phyloP scores from a whole-genome alignment of 2,329 filamentous ascomycete genomes.

The Sarocladium kiliense region DNA sequence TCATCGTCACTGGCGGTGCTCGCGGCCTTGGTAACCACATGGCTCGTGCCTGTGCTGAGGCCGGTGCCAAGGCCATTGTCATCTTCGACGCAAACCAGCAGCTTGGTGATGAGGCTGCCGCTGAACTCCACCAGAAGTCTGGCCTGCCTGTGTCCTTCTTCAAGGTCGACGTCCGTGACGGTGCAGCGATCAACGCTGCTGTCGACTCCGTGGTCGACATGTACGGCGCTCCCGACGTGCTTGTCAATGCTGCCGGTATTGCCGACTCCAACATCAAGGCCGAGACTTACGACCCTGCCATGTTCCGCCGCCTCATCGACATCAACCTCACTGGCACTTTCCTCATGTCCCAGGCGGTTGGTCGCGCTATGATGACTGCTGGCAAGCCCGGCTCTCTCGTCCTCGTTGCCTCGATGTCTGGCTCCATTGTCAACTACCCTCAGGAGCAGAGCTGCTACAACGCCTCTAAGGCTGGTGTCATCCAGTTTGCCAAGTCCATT shows the following conservation, averaged over 20 bases:
- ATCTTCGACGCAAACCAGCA: slow-evolving; percentile 76
- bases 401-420: slow-evolving; percentile 76
- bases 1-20: slow-evolving; percentile 69
- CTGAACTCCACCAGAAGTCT: slow-evolving; percentile 66
- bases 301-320: slow-evolving; percentile 74
- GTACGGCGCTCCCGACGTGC: slow-evolving; percentile 65
- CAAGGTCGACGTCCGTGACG: slow-evolving; percentile 73
- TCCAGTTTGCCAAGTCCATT: slow-evolving; percentile 74
- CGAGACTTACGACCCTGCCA: slow-evolving; percentile 69
- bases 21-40: slow-evolving; percentile 76
- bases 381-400: slow-evolving; percentile 68
- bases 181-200: slow-evolving; percentile 62
- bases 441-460: slow-evolving; percentile 83
- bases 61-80: slow-evolving; percentile 66
- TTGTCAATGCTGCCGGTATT: slow-evolving; percentile 78
- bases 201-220: slow-evolving; percentile 61
- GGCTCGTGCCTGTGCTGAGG: slow-evolving; percentile 72
- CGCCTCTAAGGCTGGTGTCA: slow-evolving; percentile 74
- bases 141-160: slow-evolving; percentile 70
- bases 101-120: slow-evolving; percentile 64
- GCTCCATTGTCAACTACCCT: slow-evolving; percentile 79
- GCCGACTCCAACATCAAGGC: slow-evolving; percentile 81
- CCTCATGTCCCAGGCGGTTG: slow-evolving; percentile 69
- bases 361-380: slow-evolving; percentile 67
- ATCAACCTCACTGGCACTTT: slow-evolving; percentile 80